Conservation (phyloP, 768 basidiomycete species). For the Coprinellus micaceus region DNA sequence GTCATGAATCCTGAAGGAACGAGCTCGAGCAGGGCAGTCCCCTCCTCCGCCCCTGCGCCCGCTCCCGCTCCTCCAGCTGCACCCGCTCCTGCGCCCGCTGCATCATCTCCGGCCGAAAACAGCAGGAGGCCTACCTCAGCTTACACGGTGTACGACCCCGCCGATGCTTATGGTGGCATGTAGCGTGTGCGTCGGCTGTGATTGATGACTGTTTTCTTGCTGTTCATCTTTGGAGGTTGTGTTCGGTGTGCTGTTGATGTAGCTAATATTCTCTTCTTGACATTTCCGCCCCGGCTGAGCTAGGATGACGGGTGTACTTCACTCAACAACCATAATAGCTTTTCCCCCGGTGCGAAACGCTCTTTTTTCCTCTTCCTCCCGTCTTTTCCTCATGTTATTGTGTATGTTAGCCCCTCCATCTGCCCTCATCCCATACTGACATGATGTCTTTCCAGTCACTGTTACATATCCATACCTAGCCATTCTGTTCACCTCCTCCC, state of each 20-base stretch:
- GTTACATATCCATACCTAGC: not conserved
- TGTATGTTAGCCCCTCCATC: not conserved
- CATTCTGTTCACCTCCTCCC: not conserved
- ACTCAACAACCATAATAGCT: too few relatives aligned
- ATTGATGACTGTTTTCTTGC: not conserved
- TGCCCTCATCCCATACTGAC: too few relatives aligned
- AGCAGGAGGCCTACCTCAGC: constrained; percentile 5
- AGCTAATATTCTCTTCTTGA: too few relatives aligned
- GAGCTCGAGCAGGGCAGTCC: not conserved
- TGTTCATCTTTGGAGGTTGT: not conserved
- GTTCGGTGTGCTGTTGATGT: not conserved
- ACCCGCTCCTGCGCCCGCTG: constrained; percentile 9
- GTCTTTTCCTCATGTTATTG: constrained; percentile 2
- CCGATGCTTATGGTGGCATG: constrained; percentile 15
- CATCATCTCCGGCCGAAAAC: not conserved
- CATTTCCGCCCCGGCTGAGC: too few relatives aligned
- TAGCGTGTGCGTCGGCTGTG: not conserved
- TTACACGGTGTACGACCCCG: constrained; percentile 13
- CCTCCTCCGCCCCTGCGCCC: not conserved
- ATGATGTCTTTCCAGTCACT: too few relatives aligned
- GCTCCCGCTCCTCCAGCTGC: constrained; percentile 2
- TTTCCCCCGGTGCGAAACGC: too few relatives aligned
- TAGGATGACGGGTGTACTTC: too few relatives aligned
- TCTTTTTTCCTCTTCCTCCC: not conserved
- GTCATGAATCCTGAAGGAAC: constrained; percentile 4